Percentiles rank a stretch among this genome's conserved stretches.
Conservation (phyloP, 805 yeast genomes). For the Candida golubevii region DNA sequence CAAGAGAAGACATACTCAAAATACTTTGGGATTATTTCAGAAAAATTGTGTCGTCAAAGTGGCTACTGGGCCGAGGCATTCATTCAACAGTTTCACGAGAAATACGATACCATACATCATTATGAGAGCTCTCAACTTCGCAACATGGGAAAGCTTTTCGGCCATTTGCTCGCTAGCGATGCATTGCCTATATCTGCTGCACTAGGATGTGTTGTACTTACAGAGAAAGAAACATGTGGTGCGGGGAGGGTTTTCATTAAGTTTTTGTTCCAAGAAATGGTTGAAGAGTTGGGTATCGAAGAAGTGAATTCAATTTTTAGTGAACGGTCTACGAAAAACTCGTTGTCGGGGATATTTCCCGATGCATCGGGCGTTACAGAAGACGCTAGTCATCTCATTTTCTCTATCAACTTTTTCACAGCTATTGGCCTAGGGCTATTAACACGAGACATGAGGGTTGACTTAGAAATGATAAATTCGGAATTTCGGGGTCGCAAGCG, state of each 20-base stretch:
- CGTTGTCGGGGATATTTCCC: conserved; percentile 63
- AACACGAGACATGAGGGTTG: conserved; percentile 77
- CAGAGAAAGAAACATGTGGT: conserved; percentile 72
- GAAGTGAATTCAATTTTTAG: conserved; percentile 45
- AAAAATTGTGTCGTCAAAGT: conserved; percentile 51
- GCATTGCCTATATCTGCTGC: conserved; percentile 57
- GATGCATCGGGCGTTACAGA: conserved; percentile 23
- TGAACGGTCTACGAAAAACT: conserved; percentile 50
- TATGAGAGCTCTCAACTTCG: conserved; percentile 70
- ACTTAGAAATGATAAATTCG: conserved; percentile 19
- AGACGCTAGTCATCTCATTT: conserved; percentile 54
- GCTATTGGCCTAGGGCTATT: conserved; percentile 85
- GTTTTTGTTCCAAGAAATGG: conserved; percentile 73
- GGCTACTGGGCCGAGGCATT: conserved; percentile 57
- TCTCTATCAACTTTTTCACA: conserved; percentile 85
- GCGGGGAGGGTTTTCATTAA: conserved; percentile 78
- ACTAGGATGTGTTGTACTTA: conserved; percentile 52
- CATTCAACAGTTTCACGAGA: conserved; percentile 46
- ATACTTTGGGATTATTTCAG: conserved; percentile 74
- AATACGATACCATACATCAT: conserved; percentile 57
- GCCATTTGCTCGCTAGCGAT: conserved; percentile 72
- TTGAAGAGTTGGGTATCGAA: conserved; percentile 66
- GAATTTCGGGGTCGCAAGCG: no score
- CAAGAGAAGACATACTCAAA: conserved; percentile 86
- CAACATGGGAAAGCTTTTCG: conserved; percentile 81